Evolutionary conservation across 75 land plant genomes (phyloP).

Genomic region (Selaginella moellendorffii): DNA sequence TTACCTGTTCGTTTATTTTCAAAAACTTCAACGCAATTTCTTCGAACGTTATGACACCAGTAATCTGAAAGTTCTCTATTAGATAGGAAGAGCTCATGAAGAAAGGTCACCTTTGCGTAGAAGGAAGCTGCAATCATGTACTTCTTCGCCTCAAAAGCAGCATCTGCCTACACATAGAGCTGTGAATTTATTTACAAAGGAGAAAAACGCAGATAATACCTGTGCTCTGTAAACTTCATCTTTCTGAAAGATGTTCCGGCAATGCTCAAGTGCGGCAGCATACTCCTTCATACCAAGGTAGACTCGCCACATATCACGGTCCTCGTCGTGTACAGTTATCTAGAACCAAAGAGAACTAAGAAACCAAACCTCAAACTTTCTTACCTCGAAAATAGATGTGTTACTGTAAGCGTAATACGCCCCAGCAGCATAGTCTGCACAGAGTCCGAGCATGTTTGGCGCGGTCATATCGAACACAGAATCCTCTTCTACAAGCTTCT

Average conservation of each 20-base stretch:
- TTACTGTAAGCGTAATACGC: slow-evolving; percentile 84
- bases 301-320: slow-evolving; percentile 93
- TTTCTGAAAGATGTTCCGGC: slow-evolving; percentile 59
- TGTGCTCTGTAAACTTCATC: slow-evolving; percentile 78
- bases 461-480: slow-evolving; percentile 63
- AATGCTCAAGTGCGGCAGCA: slow-evolving; percentile 76
- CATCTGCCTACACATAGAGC: slow-evolving; percentile 57
- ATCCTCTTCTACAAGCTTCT: slow-evolving; percentile 73
- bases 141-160: slow-evolving; percentile 67
- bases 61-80: slow-evolving; percentile 39
- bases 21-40: slow-evolving; percentile 90
- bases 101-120: slow-evolving; percentile 91
- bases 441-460: slow-evolving; percentile 62
- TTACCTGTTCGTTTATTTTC: slow-evolving; percentile 63
- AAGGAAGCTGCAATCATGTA: slow-evolving; percentile 79
- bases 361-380: neutral
- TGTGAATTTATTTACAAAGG: no score
- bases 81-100: neutral
- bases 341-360: slow-evolving; percentile 10
- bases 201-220: slow-evolving; percentile 33
- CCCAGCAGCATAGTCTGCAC: slow-evolving; percentile 88
- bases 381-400: slow-evolving; percentile 77
- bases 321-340: slow-evolving; percentile 90
- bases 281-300: slow-evolving; percentile 77
- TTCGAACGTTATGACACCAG: slow-evolving; percentile 64